phyloP scores from a whole-genome alignment of 768 basidiomycete genomes.

The Hysterangium stoloniferum region DNA sequence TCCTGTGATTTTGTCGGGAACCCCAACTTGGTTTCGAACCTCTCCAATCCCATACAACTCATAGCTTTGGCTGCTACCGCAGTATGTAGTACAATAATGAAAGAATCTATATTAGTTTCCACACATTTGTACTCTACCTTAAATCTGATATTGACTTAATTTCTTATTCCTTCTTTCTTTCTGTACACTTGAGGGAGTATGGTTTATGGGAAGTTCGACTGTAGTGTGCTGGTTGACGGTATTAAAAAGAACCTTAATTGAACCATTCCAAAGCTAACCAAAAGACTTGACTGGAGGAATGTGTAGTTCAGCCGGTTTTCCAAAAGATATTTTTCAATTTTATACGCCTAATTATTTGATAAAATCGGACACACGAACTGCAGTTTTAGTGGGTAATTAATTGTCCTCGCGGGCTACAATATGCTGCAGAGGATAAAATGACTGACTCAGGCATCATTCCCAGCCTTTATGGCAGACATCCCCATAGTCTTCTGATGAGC shows the following conservation, averaged over 20 bases:
- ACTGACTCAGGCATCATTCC: constrained; percentile 24
- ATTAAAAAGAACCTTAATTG: neutral
- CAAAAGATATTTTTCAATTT: constrained; percentile 30
- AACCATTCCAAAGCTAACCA: neutral
- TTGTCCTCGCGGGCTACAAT: constrained; percentile 23
- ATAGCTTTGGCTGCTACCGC: no score
- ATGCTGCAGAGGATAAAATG: constrained; percentile 30
- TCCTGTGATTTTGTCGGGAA: no score
- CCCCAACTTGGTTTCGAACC: no score
- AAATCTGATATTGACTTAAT: no score
- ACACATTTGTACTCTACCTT: no score
- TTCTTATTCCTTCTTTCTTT: no score
- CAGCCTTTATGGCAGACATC: constrained; percentile 25
- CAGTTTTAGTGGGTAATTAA: constrained; percentile 23
- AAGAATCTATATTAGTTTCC: no score
- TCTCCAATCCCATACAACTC: no score
- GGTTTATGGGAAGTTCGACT: no score
- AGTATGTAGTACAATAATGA: no score
- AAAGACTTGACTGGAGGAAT: constrained; percentile 24
- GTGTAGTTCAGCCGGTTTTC: constrained; percentile 30
- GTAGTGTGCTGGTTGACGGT: constrained; percentile 27
- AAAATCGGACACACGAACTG: constrained; percentile 10
- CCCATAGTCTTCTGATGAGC: constrained; percentile 21
- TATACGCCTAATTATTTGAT: constrained; percentile 2
- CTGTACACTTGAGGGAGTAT: no score